phyloP scores from a whole-genome alignment of 345 rosid species.

The Geranium rotundifolium region DNA sequence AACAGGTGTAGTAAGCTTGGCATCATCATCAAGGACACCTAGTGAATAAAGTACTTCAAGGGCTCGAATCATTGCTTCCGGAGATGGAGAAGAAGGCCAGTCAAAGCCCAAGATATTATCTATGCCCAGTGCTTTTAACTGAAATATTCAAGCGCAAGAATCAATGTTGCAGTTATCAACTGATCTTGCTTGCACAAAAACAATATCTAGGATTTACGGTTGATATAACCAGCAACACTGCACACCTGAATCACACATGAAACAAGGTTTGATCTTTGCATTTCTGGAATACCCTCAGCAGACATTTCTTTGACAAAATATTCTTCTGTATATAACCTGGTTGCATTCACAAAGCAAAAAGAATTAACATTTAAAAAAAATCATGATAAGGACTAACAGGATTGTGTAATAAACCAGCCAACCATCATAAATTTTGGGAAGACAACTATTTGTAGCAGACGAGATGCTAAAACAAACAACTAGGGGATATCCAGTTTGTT shows the following conservation, averaged over 20 bases:
- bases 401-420: background rate
- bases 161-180: constrained; percentile 1
- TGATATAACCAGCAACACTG: background rate
- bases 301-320: constrained; percentile 75
- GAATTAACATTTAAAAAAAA: background rate
- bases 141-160: constrained; percentile 13
- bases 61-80: constrained; percentile 82
- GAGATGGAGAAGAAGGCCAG: constrained; percentile 93
- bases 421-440: no score
- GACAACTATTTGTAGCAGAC: no score
- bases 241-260: constrained; percentile 82
- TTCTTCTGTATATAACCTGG: constrained; percentile 81
- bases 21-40: constrained; percentile 86
- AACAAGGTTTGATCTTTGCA: constrained; percentile 87
- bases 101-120: constrained; percentile 90
- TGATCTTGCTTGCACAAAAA: background rate
- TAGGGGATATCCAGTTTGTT: no score
- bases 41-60: constrained; percentile 92
- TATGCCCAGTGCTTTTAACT: constrained; percentile 91
- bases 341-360: constrained; percentile 10
- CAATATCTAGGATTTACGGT: background rate
- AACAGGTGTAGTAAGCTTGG: constrained; percentile 90
- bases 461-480: no score
- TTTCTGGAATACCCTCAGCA: constrained; percentile 83
- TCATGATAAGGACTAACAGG: background rate